Evolutionary conservation across 139 green algal species (phyloP).

Genomic region (Picochlorum sp.): DNA sequence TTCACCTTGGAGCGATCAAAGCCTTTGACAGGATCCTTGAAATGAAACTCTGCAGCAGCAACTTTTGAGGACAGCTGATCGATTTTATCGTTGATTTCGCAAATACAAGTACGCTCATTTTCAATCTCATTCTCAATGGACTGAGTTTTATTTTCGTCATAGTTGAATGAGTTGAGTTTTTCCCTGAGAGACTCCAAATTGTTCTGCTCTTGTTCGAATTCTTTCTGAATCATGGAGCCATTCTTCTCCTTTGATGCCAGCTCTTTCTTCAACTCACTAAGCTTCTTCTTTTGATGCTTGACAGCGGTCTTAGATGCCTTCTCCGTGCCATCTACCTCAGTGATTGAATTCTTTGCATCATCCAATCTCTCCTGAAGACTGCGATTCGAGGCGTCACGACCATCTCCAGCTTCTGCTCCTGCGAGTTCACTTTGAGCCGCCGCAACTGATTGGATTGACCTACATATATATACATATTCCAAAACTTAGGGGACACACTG

Average conservation of each 20-base stretch:
- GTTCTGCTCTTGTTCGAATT: conserved; percentile 47
- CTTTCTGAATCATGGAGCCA: conserved; percentile 37
- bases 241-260: conserved; percentile 71
- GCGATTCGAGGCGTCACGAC: conserved; percentile 67
- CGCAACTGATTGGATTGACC: conserved; percentile 26
- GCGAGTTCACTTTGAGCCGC: conserved; percentile 50
- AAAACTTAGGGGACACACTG: neutral
- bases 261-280: conserved; percentile 56
- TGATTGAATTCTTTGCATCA: conserved; percentile 57
- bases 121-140: conserved; percentile 42
- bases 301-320: conserved; percentile 54
- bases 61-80: conserved; percentile 48
- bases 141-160: conserved; percentile 25
- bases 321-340: conserved; percentile 43
- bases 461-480: neutral
- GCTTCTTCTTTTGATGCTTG: conserved; percentile 77
- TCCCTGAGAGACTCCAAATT: conserved; percentile 37
- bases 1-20: conserved; percentile 65
- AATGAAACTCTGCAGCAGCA: conserved; percentile 60
- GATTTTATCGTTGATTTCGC: conserved; percentile 35
- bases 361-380: conserved; percentile 69
- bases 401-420: conserved; percentile 72
- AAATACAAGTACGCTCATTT: conserved; percentile 18
- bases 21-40: conserved; percentile 58
- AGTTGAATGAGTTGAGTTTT: conserved; percentile 28